These are phyloP conservation scores for Trapa incisa DNA, from an alignment of 345 rosid genomes.

Conservation along the genomic window DNA sequence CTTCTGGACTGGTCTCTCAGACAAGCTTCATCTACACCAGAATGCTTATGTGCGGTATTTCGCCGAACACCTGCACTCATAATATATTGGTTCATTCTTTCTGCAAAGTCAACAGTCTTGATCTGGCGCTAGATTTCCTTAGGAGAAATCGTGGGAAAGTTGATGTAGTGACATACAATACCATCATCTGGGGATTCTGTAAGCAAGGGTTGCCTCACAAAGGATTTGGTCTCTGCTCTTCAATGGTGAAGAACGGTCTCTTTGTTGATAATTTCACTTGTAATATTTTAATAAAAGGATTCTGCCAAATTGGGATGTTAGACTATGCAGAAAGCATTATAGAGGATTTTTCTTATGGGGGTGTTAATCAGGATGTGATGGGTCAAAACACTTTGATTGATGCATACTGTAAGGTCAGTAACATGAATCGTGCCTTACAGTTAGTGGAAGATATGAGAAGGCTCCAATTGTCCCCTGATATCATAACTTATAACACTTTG, in stretches of 20 bases:
- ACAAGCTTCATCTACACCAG: constrained; percentile 47
- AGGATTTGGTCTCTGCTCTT: constrained; percentile 52
- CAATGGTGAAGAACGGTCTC: constrained; percentile 59
- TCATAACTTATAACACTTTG: constrained; percentile 49
- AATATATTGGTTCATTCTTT: constrained; percentile 72
- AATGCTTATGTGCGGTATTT: constrained; percentile 53
- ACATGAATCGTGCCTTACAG: constrained; percentile 27
- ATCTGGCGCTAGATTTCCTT: constrained; percentile 42
- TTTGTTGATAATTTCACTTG: constrained; percentile 50
- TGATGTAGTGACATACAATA: constrained; percentile 63
- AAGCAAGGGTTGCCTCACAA: constrained; percentile 39
- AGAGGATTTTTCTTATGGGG: constrained; percentile 35
- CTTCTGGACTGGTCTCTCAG: constrained; percentile 54
- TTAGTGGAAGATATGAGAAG: constrained; percentile 34
- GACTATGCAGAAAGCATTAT: constrained; percentile 39
- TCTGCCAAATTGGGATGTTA: constrained; percentile 44
- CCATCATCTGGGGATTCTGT: constrained; percentile 75
- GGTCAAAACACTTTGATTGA: constrained; percentile 45
- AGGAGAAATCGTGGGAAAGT: constrained; percentile 29
- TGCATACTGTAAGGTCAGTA: constrained; percentile 32
- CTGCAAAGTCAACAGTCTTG: constrained; percentile 57
- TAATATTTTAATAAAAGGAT: constrained; percentile 67
- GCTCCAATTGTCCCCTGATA: constrained; percentile 37
- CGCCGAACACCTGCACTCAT: constrained; percentile 46
- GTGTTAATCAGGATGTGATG: constrained; percentile 31